Base-by-base conservation (phyloP, 352 stramenopile genomes). In the Salisapilia sapeloensis region DNA sequence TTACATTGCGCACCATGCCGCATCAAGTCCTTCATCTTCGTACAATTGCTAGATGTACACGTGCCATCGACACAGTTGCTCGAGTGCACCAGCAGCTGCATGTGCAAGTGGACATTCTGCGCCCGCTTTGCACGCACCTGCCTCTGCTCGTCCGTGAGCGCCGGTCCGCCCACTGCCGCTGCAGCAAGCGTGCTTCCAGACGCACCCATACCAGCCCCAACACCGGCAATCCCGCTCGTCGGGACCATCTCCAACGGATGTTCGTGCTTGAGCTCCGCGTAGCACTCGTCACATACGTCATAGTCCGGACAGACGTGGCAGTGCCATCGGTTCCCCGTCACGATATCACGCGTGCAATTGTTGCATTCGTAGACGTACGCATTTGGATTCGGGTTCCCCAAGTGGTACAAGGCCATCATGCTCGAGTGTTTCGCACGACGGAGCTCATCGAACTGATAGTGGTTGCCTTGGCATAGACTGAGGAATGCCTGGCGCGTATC, bases 361-460 rank as follows among this genome's bases (percentile, higher is more conserved):
- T 89, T 86, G 61, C 77, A 86, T 43, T 82, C 67, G 39, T 87
- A 89, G 31, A 90, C 63, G 38, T 86, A 89, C 8, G 66, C 75
- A 33, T 86, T 92, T 33, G 71, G 60, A 26, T 81, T 86, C 32
- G 94, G 84, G 38, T 99, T 98, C 48, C 95, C 93, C 15, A 98
- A 56, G 53, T 99, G 93, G 58, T 97, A 99, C 26, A 99, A 46
- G 17, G 97, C 92, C 94, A 99, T 99, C 93, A 99, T 99, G 2
- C 87, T 98, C 42, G 92, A 97, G 60, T 99, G 95, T 55, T 99
- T 99, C 1, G 93, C 95, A 29, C 95, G 71, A 15, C 95, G 83
- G 21, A 99, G 64, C 51, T 96, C 78, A 54, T 99, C 94, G 44
- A 98, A 99, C 57, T 99, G 94, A 62, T 99, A 99, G 50, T 99